Evolutionary conservation across 176 grass and related monocot genomes (phyloP), one percentile per base, ranked within the genome.

Genomic region (Eragrostis nindensis): DNA sequence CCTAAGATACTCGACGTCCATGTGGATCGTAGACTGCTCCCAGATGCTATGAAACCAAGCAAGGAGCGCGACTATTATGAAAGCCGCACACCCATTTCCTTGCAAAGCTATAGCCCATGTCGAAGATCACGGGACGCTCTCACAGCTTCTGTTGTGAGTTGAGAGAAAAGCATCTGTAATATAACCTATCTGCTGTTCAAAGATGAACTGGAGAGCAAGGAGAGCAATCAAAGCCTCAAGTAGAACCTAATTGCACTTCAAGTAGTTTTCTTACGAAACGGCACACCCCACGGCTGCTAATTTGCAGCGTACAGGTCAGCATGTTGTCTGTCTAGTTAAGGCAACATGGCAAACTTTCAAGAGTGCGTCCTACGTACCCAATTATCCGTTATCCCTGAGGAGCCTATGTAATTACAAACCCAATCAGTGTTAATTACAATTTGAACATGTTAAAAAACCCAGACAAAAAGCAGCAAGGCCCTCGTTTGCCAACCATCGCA

Each of bases 371-470:
- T 65, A 72, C n/a, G n/a, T n/a, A n/a, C 50, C 41, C 66, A 76
- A 44, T 13, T 26, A 26, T 36, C 32, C 32, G 32, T 36, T 36
- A 61, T 27, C 57, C 11, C 22, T 56, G 57, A 0, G 47, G 68
- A 81, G 27, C 61, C 76, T 75, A 12, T n/a, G 52, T 71, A 80
- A 45, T 26, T 70, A 77, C 73, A 82, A 61, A 10, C 11, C 66
- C 36, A 77, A 68, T 53, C 73, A 26, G 41, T 61, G 22, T 27
- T 77, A 77, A 73, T 82, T 85, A 73, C 73, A 85, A 44, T 25
- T 9, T n/a, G n/a, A 86, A 42, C 66, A 53, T 21, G 78, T 75
- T 62, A 62, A 70, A n/a, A n/a, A 8, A 70, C 7, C 68, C 54
- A 18, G 1, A 12, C 15, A 41, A 80, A 78, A 74, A 76, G 42